Evolutionary conservation across 495 filamentous ascomycete species (phyloP), one percentile per base, ranked within the genome.

Genomic region (Penicillium herquei): DNA sequence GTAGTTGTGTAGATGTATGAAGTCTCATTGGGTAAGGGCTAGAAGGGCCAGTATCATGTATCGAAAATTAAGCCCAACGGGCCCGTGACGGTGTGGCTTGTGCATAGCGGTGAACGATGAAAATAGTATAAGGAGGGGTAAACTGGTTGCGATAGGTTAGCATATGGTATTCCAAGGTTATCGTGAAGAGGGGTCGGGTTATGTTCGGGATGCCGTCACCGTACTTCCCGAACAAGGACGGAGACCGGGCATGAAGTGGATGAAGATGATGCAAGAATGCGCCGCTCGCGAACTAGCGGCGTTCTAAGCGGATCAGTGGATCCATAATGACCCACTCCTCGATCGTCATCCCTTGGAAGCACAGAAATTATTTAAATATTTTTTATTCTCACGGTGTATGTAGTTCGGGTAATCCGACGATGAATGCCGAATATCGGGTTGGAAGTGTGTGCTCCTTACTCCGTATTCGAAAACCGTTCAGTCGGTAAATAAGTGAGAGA

Each of bases 121-220:
- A 26, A 26, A 26, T 26, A 26, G 21, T 1, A 4, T 26, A 26
- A 26, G 4, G 21, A 26, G 21, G 21, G 21, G 21, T 37, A 3
- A 10, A 37, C 7, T 9, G 34, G 2, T 37, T 7, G 12, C 12
- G 34, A 37, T 37, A 37, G 34, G 34, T 37, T 9, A 37, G 34
- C 12, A 13, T 9, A 3, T 37, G 1, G 2, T 10, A 11, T 6
- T 6, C 6, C 33, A 35, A 35, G 11, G 12, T 37, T 37, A 9
- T 37, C 34, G 34, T 9, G 34, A 51, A 26, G 37, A 40, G 16
- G 31, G 33, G 14, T 17, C 47, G 49, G 35, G 37, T 26, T 17
- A 8, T 49, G 12, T 41, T 65, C 63, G 59, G 63, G 63, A 65
- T 54, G 50, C 59, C 59, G 63, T 63, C 47, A 52, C 49, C 53